phyloP scores from a whole-genome alignment of 2,329 filamentous ascomycete species.

The Pseudogymnoascus sp. region DNA sequence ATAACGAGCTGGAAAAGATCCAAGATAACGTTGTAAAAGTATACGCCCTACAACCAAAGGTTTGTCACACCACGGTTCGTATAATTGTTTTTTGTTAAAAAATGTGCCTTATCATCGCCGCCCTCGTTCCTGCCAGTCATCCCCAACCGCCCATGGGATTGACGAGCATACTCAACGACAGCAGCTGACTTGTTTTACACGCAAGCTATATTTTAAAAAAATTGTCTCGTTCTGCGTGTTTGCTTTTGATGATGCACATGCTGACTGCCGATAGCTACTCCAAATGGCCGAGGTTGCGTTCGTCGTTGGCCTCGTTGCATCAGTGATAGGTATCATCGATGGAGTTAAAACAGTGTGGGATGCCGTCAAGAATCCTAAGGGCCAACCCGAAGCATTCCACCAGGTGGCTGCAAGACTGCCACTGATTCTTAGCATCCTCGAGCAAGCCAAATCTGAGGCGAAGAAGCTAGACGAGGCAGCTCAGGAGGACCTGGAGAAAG shows the following conservation, averaged over 20 bases:
- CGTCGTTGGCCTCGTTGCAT: conserved; percentile 17
- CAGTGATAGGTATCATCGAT: conserved; percentile 19
- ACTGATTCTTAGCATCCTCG: conserved; percentile 16
- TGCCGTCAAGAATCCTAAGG: conserved; percentile 19
- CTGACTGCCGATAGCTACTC: conserved; percentile 11
- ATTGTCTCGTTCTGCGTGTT: neutral
- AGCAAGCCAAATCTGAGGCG: conserved; percentile 13
- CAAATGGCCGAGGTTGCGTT: conserved; percentile 15
- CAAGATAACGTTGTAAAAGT: neutral
- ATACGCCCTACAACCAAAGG: neutral
- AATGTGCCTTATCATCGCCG: neutral
- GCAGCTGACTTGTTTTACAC: neutral
- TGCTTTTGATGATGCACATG: neutral
- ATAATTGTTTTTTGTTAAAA: neutral
- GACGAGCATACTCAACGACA: neutral
- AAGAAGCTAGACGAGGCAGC: conserved; percentile 6
- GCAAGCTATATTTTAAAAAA: neutral
- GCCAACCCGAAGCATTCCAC: conserved; percentile 20
- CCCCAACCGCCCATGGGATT: neutral
- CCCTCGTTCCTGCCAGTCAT: neutral
- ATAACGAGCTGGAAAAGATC: neutral
- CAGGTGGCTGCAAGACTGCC: conserved; percentile 19
- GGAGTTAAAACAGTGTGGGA: conserved; percentile 18
- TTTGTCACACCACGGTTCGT: neutral
- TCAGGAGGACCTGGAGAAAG: conserved; percentile 13